phyloP scores from a whole-genome alignment of 805 yeast species.

The Phaffomyces antillensis region DNA sequence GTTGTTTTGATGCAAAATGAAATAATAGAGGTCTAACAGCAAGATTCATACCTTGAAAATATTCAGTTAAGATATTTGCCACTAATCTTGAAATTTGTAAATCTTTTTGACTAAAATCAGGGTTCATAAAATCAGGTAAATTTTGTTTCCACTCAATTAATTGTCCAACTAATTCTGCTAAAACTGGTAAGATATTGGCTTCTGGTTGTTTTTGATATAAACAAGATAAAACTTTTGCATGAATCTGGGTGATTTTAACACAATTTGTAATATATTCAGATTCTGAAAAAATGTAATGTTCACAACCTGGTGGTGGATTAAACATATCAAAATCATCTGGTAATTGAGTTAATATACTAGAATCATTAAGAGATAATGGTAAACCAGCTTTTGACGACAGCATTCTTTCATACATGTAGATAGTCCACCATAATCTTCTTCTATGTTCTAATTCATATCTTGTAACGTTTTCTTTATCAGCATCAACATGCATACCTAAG shows the following conservation, averaged over 20 bases:
- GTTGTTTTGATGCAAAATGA: slow-evolving; percentile 65
- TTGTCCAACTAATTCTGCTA: slow-evolving; percentile 61
- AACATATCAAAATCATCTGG: slow-evolving; percentile 68
- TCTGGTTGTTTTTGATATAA: slow-evolving; percentile 72
- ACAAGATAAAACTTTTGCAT: slow-evolving; percentile 62
- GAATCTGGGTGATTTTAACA: slow-evolving; percentile 71
- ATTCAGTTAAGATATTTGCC: slow-evolving; percentile 75
- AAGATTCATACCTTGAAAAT: slow-evolving; percentile 73
- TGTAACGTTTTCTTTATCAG: slow-evolving; percentile 59
- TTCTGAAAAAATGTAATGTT: slow-evolving; percentile 67
- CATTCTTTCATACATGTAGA: slow-evolving; percentile 79
- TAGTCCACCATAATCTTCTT: slow-evolving; percentile 81
- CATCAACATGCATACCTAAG: slow-evolving; percentile 77
- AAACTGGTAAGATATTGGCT: slow-evolving; percentile 66
- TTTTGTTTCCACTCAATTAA: slow-evolving; percentile 61
- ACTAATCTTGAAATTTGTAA: slow-evolving; percentile 56
- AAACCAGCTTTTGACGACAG: slow-evolving; percentile 75
- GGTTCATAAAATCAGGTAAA: slow-evolving; percentile 56
- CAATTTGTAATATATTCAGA: slow-evolving; percentile 72
- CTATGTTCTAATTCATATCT: slow-evolving; percentile 75
- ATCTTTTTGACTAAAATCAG: slow-evolving; percentile 48
- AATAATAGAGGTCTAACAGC: slow-evolving; percentile 73
- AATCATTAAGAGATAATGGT: slow-evolving; percentile 73
- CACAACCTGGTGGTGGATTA: slow-evolving; percentile 51
- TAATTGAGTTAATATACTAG: slow-evolving; percentile 69